These are phyloP conservation scores for Candida maesae DNA, from an alignment of 805 yeast species.

Conservation along the genomic window DNA sequence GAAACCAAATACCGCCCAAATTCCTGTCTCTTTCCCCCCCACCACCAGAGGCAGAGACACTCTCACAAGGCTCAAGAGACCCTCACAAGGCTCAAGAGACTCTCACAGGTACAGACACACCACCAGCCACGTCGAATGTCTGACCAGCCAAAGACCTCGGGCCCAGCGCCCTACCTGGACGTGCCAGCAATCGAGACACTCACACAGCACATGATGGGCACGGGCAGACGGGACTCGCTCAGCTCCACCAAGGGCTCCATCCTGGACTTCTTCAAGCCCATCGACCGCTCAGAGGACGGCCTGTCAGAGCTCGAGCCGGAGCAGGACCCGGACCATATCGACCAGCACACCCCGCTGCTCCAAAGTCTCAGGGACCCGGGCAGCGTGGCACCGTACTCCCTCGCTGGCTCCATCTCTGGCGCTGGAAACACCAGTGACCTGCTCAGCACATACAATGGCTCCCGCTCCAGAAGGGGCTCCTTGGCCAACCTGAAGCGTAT, in stretches of 20 bases:
- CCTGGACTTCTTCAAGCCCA: slow-evolving; percentile 23
- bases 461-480: slow-evolving; percentile 21
- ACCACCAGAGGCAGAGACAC: no score
- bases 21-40: no score
- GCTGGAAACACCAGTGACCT: no score
- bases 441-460: slow-evolving; percentile 15
- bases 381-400: slow-evolving; percentile 6
- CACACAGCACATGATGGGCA: slow-evolving; percentile 21
- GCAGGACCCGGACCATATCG: slow-evolving; percentile 8
- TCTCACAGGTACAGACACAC: background rate
- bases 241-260: slow-evolving; percentile 23
- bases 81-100: background rate
- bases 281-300: slow-evolving; percentile 10
- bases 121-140: slow-evolving; percentile 7
- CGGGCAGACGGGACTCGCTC: slow-evolving; percentile 22
- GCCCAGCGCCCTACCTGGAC: slow-evolving; percentile 25
- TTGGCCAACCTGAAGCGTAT: slow-evolving; percentile 25
- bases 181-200: slow-evolving; percentile 23
- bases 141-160: slow-evolving; percentile 18
- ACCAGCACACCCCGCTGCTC: slow-evolving; percentile 22
- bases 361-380: slow-evolving; percentile 21
- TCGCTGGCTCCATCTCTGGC: slow-evolving; percentile 1
- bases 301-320: slow-evolving; percentile 10
- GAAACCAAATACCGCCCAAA: no score
- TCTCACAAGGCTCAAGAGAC: no score